A percentile compares a stretch with the other conserved stretches of the same genome.
Evolutionary conservation across 345 rosid species (phyloP).

Genomic region (Eucalyptus viminalis): DNA sequence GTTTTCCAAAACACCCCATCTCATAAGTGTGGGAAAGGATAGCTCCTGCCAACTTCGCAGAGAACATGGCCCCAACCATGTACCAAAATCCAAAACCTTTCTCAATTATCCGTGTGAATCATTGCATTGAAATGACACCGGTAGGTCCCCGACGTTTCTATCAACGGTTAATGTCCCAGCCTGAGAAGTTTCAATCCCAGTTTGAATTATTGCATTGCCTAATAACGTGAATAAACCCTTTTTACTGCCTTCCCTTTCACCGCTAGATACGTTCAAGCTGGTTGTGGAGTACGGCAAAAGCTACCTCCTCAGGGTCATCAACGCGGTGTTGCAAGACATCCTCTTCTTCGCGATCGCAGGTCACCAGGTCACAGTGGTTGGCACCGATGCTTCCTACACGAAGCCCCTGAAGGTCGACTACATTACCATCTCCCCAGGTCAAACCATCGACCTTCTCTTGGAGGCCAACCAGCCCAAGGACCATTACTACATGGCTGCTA

Average conservation of each 20-base stretch:
- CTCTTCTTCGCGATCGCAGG: slow-evolving; percentile 24
- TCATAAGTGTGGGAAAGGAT: background rate
- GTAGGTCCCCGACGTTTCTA: background rate
- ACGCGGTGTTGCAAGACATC: slow-evolving; percentile 9
- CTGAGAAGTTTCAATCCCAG: background rate
- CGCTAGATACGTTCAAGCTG: slow-evolving; percentile 8
- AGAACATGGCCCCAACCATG: background rate
- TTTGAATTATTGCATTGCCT: background rate
- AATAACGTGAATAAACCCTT: background rate
- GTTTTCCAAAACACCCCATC: background rate
- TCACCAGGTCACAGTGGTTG: slow-evolving; percentile 26
- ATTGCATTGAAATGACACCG: background rate
- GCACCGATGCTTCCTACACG: slow-evolving; percentile 34
- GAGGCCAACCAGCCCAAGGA: slow-evolving; percentile 20
- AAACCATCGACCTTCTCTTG: slow-evolving; percentile 38
- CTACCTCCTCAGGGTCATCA: slow-evolving; percentile 25
- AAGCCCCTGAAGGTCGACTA: slow-evolving; percentile 20
- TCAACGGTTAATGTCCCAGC: background rate
- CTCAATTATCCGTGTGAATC: background rate
- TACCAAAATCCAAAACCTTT: background rate
- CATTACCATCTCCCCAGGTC: slow-evolving; percentile 42
- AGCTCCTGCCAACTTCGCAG: background rate
- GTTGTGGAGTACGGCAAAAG: slow-evolving; percentile 16
- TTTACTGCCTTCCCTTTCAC: background rate
- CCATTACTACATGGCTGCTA: slow-evolving; percentile 46